These are phyloP conservation scores for Uncinocarpus reesii DNA, from an alignment of 2,329 filamentous ascomycete species.

Conservation along the genomic window DNA sequence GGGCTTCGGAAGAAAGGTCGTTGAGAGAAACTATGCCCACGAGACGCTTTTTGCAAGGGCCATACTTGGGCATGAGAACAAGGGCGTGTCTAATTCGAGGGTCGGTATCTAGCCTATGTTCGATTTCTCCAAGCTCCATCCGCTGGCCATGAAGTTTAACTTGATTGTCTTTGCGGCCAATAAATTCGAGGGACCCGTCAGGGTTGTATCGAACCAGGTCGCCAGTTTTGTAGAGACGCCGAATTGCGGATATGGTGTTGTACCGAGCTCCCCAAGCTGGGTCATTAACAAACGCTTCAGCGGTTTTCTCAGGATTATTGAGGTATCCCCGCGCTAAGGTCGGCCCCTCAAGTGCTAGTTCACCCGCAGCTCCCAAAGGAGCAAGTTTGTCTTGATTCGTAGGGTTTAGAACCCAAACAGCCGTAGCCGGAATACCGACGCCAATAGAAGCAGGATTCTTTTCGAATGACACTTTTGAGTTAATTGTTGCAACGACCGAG, in stretches of 20 bases:
- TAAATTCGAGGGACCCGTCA: conserved; percentile 28
- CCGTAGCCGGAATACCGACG: conserved; percentile 6
- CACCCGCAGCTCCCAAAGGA: conserved; percentile 15
- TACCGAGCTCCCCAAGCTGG: conserved; percentile 13
- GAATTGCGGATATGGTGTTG: not conserved
- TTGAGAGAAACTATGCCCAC: conserved; percentile 36
- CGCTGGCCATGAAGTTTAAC: conserved; percentile 57
- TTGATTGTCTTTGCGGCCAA: conserved; percentile 56
- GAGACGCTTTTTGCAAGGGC: conserved; percentile 36
- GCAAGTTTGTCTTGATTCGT: conserved; percentile 13
- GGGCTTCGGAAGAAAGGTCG: conserved; percentile 18
- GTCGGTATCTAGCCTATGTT: conserved; percentile 29
- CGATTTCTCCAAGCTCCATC: conserved; percentile 49
- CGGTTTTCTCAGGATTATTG: conserved; percentile 13
- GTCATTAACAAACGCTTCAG: conserved; percentile 13
- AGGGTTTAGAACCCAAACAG: conserved; percentile 15
- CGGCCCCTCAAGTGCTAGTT: conserved; percentile 15
- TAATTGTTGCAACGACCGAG: conserved; percentile 11
- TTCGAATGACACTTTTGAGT: conserved; percentile 12
- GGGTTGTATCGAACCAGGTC: conserved; percentile 22
- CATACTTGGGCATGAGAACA: conserved; percentile 37
- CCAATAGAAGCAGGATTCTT: conserved; percentile 14
- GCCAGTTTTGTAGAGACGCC: conserved; percentile 16
- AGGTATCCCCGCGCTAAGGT: conserved; percentile 15
- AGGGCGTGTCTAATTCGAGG: conserved; percentile 31